Evolutionary conservation across 2,329 filamentous ascomycete species (phyloP), one percentile per base, ranked within the genome.

Genomic region (Alternaria solani): DNA sequence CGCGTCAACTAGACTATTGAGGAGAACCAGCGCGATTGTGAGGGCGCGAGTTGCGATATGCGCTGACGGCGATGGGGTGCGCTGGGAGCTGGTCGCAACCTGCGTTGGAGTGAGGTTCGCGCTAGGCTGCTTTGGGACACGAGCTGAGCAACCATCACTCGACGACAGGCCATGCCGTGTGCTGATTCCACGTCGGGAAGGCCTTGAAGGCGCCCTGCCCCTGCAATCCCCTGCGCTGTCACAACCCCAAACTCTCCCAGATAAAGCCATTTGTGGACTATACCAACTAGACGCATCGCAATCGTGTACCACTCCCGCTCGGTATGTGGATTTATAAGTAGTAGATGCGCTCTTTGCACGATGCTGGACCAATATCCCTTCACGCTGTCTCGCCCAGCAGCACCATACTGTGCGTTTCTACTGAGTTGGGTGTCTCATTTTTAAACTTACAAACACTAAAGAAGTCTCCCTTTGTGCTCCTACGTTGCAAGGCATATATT

Each of bases 1-100:
- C 75, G 76, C 76, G 75, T 77, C 73, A 65, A 78, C 71, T 64
- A 66, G 58, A 65, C 54, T 59, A 49, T 62, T 60, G 66, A 67
- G 55, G 58, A 70, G 68, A 71, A 72, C 72, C 65, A 71, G 70
- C 62, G 69, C 69, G 70, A 61, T 46, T 60, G 69, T 51, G 67
- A 63, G 65, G 59, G 66, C 47, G 63, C 49, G 52, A 63, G 68
- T 38, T 53, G 64, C 62, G 52, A 55, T 47, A 53, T 62, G 63
- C 63, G 63, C 59, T 54, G 48, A 46, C 47, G 39, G 47, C 44
- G 64, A 64, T 58, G 66, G 39, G 42, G 57, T 39, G 16, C 39
- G 55, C 20, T 51, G 54, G 25, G 51, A 51, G 18, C 62, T 64
- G 9, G 62, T 60, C 51, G 64, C 58, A 55, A 44, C 20, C 20